Percentiles rank a stretch among this genome's conserved stretches.
phyloP scores from a whole-genome alignment of 2,329 filamentous ascomycete genomes.

The Xylaria sp. region DNA sequence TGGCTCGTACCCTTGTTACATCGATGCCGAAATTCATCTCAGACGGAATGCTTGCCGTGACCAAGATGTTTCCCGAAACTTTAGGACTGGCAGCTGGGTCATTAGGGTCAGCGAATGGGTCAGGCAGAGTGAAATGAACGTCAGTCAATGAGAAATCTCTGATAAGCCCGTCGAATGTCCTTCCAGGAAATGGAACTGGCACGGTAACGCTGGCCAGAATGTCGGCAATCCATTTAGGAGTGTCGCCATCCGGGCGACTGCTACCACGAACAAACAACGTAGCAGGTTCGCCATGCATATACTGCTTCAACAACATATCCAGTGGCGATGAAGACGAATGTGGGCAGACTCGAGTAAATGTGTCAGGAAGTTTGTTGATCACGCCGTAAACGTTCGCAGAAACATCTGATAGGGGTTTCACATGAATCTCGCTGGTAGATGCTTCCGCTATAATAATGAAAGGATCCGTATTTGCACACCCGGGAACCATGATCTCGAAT shows the following conservation, averaged over 20 bases:
- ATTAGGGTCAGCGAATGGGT: constrained; percentile 79
- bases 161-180: constrained; percentile 82
- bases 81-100: constrained; percentile 78
- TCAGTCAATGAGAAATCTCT: constrained; percentile 87
- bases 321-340: constrained; percentile 82
- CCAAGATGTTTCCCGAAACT: constrained; percentile 84
- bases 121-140: constrained; percentile 86
- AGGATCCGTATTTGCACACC: constrained; percentile 76
- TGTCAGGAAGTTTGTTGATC: constrained; percentile 77
- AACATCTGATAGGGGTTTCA: constrained; percentile 75
- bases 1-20: constrained; percentile 79
- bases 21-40: constrained; percentile 88
- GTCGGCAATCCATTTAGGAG: constrained; percentile 84
- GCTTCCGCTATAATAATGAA: constrained; percentile 84
- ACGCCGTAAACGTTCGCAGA: constrained; percentile 75
- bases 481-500: constrained; percentile 86
- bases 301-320: constrained; percentile 81
- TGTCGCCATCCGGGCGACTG: constrained; percentile 69
- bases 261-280: constrained; percentile 87
- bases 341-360: constrained; percentile 79
- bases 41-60: constrained; percentile 79
- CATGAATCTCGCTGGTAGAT: constrained; percentile 70
- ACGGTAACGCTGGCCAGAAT: constrained; percentile 84
- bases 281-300: constrained; percentile 81
- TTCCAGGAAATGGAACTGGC: constrained; percentile 84